Conservation (phyloP, 179 eudicot species). For the Silene coronaria region DNA sequence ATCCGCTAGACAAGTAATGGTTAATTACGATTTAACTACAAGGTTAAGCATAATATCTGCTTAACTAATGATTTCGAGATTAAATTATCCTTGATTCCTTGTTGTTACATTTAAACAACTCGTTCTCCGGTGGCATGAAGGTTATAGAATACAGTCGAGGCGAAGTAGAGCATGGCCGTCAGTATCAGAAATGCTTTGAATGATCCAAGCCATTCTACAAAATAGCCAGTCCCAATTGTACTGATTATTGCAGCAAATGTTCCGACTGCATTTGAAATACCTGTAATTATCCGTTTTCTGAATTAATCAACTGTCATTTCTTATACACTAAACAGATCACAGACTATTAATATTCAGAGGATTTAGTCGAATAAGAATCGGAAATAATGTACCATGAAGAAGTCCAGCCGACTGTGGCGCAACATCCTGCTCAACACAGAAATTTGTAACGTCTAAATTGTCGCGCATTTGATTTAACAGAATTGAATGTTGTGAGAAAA, state of each 20-base stretch:
- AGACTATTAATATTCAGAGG: not conserved
- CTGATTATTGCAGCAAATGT: slow-evolving; percentile 87
- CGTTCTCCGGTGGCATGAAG: slow-evolving; percentile 67
- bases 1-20: no score
- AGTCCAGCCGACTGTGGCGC: slow-evolving; percentile 88
- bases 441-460: not conserved
- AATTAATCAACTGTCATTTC: not conserved
- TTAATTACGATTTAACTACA: no score
- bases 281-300: slow-evolving; percentile 27
- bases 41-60: no score
- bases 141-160: slow-evolving; percentile 60
- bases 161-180: slow-evolving; percentile 74
- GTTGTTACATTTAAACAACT: slow-evolving; percentile 36
- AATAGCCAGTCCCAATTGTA: slow-evolving; percentile 78
- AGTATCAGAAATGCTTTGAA: slow-evolving; percentile 74
- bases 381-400: slow-evolving; percentile 55
- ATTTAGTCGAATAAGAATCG: not conserved
- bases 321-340: not conserved
- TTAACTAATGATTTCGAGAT: no score
- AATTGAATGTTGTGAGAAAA: not conserved
- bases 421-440: slow-evolving; percentile 52
- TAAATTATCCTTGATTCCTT: no score
- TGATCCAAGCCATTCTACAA: slow-evolving; percentile 88
- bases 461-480: no score
- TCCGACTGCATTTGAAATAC: slow-evolving; percentile 78